These are phyloP conservation scores for Aspergillus tamarii DNA, from an alignment of 2,329 filamentous ascomycete species.

Conservation along the genomic window DNA sequence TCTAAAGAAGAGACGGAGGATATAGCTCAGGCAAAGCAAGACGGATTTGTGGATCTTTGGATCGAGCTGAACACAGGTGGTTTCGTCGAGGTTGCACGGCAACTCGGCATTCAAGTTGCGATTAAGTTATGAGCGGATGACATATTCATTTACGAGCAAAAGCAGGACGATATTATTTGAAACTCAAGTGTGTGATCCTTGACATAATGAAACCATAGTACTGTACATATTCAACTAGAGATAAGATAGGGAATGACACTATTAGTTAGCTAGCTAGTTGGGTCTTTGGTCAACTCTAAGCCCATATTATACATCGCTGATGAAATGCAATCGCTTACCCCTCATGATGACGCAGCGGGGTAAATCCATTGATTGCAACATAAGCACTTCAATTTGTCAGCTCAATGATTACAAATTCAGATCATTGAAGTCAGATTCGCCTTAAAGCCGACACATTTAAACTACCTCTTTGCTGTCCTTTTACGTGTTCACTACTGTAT, in stretches of 20 bases:
- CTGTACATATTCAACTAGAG: background rate
- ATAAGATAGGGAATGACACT: background rate
- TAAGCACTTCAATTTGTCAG: background rate
- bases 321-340: background rate
- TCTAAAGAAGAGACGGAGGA: slow-evolving; percentile 66
- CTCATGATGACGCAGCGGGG: background rate
- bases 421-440: background rate
- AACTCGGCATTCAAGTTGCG: slow-evolving; percentile 42
- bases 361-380: background rate
- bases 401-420: background rate
- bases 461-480: background rate
- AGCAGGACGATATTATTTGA: background rate
- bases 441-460: background rate
- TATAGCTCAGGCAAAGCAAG: slow-evolving; percentile 56
- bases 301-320: background rate
- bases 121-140: background rate
- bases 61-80: slow-evolving; percentile 55
- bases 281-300: background rate
- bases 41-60: slow-evolving; percentile 69
- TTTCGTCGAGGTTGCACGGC: slow-evolving; percentile 56
- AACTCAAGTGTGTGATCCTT: background rate
- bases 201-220: background rate
- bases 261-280: background rate
- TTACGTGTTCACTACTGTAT: background rate
- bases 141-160: background rate